A percentile compares a stretch with the other conserved stretches of the same genome.
phyloP scores from a whole-genome alignment of 495 filamentous ascomycete genomes.

The Pseudotulostoma volvatum region DNA sequence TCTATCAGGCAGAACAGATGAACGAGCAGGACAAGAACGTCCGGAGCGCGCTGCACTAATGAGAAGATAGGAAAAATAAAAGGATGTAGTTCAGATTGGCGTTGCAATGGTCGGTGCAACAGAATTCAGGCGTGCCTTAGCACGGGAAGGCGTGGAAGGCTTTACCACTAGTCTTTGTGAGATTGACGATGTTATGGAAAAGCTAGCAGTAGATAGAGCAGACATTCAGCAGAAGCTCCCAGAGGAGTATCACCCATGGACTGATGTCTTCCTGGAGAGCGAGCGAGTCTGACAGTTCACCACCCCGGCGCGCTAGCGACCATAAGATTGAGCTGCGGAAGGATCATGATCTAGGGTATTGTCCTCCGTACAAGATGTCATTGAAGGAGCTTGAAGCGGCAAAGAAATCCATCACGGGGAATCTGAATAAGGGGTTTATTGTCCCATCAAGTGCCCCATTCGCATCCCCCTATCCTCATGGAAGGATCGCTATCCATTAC shows the following conservation, averaged over 20 bases:
- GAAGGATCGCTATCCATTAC: slow-evolving; percentile 30
- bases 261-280: too few relatives aligned
- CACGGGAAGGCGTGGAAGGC: background rate
- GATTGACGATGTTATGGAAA: slow-evolving; percentile 1
- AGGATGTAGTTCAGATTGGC: too few relatives aligned
- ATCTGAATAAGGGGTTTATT: slow-evolving; percentile 23
- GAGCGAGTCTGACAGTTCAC: slow-evolving; percentile 1
- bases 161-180: slow-evolving; percentile 1
- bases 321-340: slow-evolving; percentile 2
- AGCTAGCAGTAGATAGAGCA: too few relatives aligned
- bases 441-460: too few relatives aligned
- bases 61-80: too few relatives aligned
- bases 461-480: too few relatives aligned
- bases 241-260: too few relatives aligned
- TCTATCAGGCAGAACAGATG: background rate
- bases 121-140: background rate
- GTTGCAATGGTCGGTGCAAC: background rate
- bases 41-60: background rate
- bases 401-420: too few relatives aligned
- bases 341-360: too few relatives aligned
- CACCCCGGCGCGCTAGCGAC: background rate
- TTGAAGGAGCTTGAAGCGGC: too few relatives aligned
- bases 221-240: too few relatives aligned
- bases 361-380: too few relatives aligned
- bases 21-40: background rate